Percentiles rank a stretch among this genome's conserved stretches.
Conservation (phyloP, 2,329 filamentous ascomycete species). For the Beauveria bassiana region DNA sequence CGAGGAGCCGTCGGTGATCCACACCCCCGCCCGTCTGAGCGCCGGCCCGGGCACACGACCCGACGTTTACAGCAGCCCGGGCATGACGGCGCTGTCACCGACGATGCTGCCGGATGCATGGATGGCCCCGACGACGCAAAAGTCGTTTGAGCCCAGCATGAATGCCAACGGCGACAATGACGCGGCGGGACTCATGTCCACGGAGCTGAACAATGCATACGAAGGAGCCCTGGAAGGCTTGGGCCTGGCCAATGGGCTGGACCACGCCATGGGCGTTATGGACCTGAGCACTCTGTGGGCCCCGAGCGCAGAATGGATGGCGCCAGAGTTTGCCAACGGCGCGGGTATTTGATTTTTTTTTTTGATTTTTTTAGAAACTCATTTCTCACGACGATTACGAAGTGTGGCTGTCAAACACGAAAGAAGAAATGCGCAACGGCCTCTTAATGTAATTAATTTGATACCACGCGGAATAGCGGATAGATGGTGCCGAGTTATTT, state of each 20-base stretch:
- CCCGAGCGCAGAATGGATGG: constrained; percentile 24
- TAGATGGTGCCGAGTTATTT: not conserved
- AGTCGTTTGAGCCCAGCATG: constrained; percentile 14
- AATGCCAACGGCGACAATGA: not conserved
- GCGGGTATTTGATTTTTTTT: constrained; percentile 20
- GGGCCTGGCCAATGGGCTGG: constrained; percentile 36
- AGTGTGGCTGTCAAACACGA: not conserved
- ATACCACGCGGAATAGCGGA: not conserved
- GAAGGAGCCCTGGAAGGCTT: constrained; percentile 40
- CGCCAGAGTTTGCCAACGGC: constrained; percentile 25
- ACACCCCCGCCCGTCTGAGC: constrained; percentile 2
- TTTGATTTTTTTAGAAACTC: not conserved
- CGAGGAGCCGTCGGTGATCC: constrained; percentile 12
- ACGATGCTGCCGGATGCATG: constrained; percentile 12
- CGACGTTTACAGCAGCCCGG: constrained; percentile 14
- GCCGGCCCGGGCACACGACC: constrained; percentile 16
- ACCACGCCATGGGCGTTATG: constrained; percentile 32
- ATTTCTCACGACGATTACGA: not conserved
- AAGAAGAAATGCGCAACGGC: not conserved
- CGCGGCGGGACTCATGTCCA: not conserved
- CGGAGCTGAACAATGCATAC: constrained; percentile 42
- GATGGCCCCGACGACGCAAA: constrained; percentile 6
- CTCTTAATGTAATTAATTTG: not conserved
- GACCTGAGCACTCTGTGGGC: constrained; percentile 29
- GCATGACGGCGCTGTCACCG: constrained; percentile 12